phyloP scores from a whole-genome alignment of 1,139 yeast species.

The Meyerozyma athensensis region DNA sequence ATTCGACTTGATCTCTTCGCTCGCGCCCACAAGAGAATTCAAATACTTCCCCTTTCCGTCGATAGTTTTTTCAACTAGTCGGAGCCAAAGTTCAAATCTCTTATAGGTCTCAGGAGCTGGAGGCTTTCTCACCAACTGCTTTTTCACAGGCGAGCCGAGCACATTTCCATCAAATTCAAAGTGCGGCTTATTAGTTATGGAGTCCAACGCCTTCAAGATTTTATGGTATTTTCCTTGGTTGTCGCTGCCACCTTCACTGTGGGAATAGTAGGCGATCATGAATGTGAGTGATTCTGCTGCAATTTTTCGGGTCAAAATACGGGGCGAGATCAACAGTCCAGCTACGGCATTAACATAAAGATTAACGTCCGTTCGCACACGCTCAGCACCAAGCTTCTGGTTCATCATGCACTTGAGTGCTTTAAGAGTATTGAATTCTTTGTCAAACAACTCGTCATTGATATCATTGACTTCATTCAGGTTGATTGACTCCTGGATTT shows the following conservation, averaged over 20 bases:
- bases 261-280: conserved; percentile 40
- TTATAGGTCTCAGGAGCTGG: conserved; percentile 39
- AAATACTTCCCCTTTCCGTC: conserved; percentile 81
- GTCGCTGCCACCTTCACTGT: conserved; percentile 23
- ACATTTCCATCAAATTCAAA: conserved; percentile 24
- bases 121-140: conserved; percentile 36
- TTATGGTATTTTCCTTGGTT: conserved; percentile 52
- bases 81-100: conserved; percentile 83
- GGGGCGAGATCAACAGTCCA: conserved; percentile 48
- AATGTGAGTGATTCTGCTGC: conserved; percentile 72
- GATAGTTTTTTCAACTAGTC: conserved; percentile 64
- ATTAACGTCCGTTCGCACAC: conserved; percentile 38
- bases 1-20: conserved; percentile 64
- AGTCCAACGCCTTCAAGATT: conserved; percentile 60
- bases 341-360: conserved; percentile 39
- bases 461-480: conserved; percentile 33
- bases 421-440: conserved; percentile 43
- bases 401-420: conserved; percentile 48
- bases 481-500: conserved; percentile 36
- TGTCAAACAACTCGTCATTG: conserved; percentile 42
- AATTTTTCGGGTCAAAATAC: conserved; percentile 69
- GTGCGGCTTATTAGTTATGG: conserved; percentile 55
- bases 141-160: conserved; percentile 6
- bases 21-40: conserved; percentile 91
- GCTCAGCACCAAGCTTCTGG: conserved; percentile 40